Evolutionary conservation across 1,284 basidiomycete genomes (phyloP).

Genomic region (Boletus sp.): DNA sequence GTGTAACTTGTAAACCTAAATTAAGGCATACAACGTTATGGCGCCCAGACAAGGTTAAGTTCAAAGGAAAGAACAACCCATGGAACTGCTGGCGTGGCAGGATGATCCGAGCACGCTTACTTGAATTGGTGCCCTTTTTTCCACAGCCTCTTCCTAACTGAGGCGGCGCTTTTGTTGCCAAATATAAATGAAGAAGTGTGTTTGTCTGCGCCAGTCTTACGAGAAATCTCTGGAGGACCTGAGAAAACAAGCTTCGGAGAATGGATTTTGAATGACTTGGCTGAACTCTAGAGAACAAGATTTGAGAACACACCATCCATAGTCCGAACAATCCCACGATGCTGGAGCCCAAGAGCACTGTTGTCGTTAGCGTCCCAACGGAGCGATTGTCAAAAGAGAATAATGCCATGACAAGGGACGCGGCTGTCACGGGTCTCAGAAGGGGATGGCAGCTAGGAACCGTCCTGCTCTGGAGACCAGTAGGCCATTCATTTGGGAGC

Average conservation of each 20-base stretch:
- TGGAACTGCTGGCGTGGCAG: conserved; percentile 12
- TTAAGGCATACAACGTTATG: conserved; percentile 16
- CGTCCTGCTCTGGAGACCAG: conserved; percentile 25
- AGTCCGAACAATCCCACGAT: conserved; percentile 60
- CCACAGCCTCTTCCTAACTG: conserved; percentile 65
- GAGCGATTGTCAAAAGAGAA: conserved; percentile 60
- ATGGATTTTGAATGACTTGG: conserved; percentile 14
- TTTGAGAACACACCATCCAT: conserved; percentile 59
- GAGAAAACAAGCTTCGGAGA: conserved; percentile 57
- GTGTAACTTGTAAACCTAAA: conserved; percentile 15
- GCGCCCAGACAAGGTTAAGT: conserved; percentile 30
- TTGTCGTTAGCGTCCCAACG: conserved; percentile 53
- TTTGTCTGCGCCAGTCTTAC: conserved; percentile 76
- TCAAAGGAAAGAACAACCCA: conserved; percentile 11
- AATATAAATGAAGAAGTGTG: conserved; percentile 75
- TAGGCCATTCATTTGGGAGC: conserved; percentile 42
- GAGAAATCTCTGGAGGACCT: conserved; percentile 51
- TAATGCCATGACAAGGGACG: conserved; percentile 53
- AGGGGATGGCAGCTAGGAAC: conserved; percentile 51
- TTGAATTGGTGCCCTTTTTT: conserved; percentile 38
- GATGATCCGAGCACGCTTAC: conserved; percentile 25
- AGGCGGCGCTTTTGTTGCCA: conserved; percentile 69
- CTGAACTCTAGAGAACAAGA: conserved; percentile 14
- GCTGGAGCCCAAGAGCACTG: conserved; percentile 48
- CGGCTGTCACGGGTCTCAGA: conserved; percentile 51